Evolutionary conservation across 2,329 filamentous ascomycete genomes (phyloP).

Genomic region (Sporothrix curviconia): DNA sequence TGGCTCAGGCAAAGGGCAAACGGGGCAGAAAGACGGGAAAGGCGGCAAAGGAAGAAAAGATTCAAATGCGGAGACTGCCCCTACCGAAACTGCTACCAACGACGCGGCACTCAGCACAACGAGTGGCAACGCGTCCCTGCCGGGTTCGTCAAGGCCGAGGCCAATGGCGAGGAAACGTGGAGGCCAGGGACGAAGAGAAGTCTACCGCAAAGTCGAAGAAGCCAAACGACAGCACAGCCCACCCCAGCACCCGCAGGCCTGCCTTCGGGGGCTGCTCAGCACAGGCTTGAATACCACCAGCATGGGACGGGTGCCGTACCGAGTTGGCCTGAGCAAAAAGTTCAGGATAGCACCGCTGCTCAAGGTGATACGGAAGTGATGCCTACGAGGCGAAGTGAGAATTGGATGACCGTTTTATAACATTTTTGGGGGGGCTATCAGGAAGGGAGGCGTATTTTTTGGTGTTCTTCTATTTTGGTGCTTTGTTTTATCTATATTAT

Average conservation of each 20-base stretch:
- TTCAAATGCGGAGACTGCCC: not conserved
- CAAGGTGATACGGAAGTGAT: constrained; percentile 40
- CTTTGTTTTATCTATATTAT: not conserved
- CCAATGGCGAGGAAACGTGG: constrained; percentile 19
- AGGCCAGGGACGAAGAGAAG: too few species aligned
- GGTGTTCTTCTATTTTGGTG: not conserved
- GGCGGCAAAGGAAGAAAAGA: not conserved
- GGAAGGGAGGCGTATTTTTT: not conserved
- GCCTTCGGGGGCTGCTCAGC: not conserved
- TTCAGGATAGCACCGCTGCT: constrained; percentile 45
- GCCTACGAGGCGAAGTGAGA: not conserved
- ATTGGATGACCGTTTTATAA: too few species aligned
- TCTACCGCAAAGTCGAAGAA: not conserved
- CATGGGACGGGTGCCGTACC: constrained; percentile 36
- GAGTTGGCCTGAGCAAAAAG: constrained; percentile 46
- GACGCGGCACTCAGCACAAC: not conserved
- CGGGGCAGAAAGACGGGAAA: not conserved
- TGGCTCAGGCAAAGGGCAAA: not conserved
- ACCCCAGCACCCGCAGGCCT: too few species aligned
- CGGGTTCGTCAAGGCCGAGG: not conserved
- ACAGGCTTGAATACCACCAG: constrained; percentile 5
- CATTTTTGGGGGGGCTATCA: too few species aligned
- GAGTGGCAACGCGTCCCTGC: constrained; percentile 1
- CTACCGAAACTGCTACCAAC: not conserved
- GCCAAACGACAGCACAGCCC: not conserved